Evolutionary conservation across 495 filamentous ascomycete genomes (phyloP), one percentile per base, ranked within the genome.

Genomic region (Haplographium delicatum): DNA sequence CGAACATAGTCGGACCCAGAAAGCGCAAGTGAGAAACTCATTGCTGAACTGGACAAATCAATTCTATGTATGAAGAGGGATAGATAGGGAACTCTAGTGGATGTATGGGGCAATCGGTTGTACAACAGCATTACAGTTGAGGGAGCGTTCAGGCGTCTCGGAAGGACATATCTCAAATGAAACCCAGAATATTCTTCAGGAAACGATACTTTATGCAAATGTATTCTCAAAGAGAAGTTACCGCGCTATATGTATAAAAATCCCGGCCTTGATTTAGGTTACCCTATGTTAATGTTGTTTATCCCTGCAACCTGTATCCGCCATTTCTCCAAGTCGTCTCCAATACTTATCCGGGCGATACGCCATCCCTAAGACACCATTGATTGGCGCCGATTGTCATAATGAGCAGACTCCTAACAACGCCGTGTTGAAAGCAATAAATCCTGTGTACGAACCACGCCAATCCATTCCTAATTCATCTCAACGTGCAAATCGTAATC

Each of bases 1-100:
- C 86, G 5, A 85, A 83, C 63, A 83, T 98, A 26, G 78, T 77
- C 34, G 78, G 79, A 1, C 81, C 83, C 6, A 78, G 81, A 58
- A 95, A 91, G 74, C 82, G 81, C 71, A 80, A 82, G 61, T 69
- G 62, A 50, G 56, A 54, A 39, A 45, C n/a, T 10, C 27, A 30
- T 42, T 23, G 22, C 30, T 28, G 18, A 42, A 5, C 25, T 44
- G 6, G 26, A 56, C 13, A 47, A 20, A 47, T 13, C 15, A 23
- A n/a, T 6, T 47, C 35, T 53, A 41, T 45, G 33, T 41, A 41
- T 43, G 35, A 37, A 10, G 6, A 51, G 8, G n/a, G 15, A 47
- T 23, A 15, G 23, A 20, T 26, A n/a, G 15, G 16, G 15, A 31
- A 35, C 24, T 44, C 35, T 11, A 18, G 31, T 11, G 9, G 44